phyloP scores from a whole-genome alignment of 1,139 yeast species.

The Candida pseudocylindracea region DNA sequence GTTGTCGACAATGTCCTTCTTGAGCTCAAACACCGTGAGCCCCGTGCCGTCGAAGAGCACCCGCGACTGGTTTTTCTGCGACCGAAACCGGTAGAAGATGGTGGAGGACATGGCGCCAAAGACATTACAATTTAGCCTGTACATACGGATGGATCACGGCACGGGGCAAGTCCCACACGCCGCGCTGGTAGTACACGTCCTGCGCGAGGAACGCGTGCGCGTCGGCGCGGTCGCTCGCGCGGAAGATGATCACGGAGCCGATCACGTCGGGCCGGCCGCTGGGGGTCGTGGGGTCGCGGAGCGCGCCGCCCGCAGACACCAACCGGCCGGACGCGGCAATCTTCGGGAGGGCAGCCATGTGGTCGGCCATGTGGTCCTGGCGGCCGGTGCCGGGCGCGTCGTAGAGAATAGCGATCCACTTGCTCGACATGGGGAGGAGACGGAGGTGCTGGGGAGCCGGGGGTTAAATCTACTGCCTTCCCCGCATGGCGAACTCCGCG shows the following conservation, averaged over 20 bases:
- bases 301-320: too few species aligned
- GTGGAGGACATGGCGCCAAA: conserved; percentile 51
- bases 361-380: too few species aligned
- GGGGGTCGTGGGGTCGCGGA: too few species aligned
- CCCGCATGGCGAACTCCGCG: too few species aligned
- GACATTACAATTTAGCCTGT: background rate
- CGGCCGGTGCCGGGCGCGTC: too few species aligned
- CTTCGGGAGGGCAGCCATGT: too few species aligned
- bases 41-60: conserved; percentile 93
- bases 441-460: background rate
- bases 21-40: conserved; percentile 79
- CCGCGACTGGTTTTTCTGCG: conserved; percentile 63
- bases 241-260: too few species aligned
- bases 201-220: conserved; percentile 18
- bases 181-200: conserved; percentile 40
- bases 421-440: background rate
- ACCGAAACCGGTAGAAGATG: conserved; percentile 68
- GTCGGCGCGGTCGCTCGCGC: too few species aligned
- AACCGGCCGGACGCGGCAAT: too few species aligned
- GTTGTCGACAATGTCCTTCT: conserved; percentile 67
- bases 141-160: too few species aligned
- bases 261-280: too few species aligned
- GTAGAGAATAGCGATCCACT: background rate
- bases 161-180: conserved; percentile 44
- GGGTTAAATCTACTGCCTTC: too few species aligned